phyloP scores from a whole-genome alignment of 805 yeast genomes.

The Candida andamanensis region DNA sequence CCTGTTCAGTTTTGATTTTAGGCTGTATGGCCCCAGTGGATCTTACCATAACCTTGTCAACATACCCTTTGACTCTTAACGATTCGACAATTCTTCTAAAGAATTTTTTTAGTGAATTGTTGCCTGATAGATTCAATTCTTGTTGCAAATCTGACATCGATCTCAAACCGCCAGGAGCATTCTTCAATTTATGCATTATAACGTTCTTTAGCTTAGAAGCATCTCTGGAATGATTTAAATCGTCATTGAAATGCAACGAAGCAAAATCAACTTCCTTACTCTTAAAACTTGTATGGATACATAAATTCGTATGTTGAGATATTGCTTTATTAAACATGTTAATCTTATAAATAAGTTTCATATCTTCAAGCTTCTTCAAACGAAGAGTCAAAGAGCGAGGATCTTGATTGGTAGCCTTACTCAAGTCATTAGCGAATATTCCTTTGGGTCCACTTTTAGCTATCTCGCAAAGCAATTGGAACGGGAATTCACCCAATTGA shows the following conservation, averaged over 20 bases:
- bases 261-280: constrained; percentile 19
- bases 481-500: constrained; percentile 46
- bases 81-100: constrained; percentile 45
- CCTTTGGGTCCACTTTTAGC: constrained; percentile 55
- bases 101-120: constrained; percentile 35
- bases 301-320: constrained; percentile 50
- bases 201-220: constrained; percentile 23
- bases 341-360: constrained; percentile 43
- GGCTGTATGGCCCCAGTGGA: neutral
- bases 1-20: constrained; percentile 12
- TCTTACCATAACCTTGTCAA: constrained; percentile 49
- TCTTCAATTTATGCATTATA: constrained; percentile 47
- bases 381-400: constrained; percentile 65
- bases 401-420: constrained; percentile 59
- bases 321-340: constrained; percentile 27
- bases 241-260: constrained; percentile 16
- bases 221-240: constrained; percentile 23
- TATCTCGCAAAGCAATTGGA: constrained; percentile 56
- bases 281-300: constrained; percentile 47
- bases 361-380: constrained; percentile 47
- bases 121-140: constrained; percentile 49
- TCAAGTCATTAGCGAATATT: constrained; percentile 53
- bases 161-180: constrained; percentile 57
- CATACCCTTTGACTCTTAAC: constrained; percentile 39
- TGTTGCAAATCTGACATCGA: constrained; percentile 56